Evolutionary conservation across 2,329 filamentous ascomycete species (phyloP).

Genomic region (Aspergillus puulaauensis): DNA sequence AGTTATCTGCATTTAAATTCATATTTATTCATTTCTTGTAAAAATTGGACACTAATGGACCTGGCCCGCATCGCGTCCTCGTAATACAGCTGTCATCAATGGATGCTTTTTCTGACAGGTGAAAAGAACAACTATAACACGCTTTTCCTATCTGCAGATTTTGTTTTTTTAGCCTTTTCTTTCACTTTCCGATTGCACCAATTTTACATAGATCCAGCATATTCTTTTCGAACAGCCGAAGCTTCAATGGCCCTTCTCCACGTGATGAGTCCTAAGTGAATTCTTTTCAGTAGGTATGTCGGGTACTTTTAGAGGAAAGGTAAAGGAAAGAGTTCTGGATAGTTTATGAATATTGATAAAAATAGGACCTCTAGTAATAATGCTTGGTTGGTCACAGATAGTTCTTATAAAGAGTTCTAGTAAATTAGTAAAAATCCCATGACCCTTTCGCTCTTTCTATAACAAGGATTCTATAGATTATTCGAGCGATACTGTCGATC

Average conservation of each 20-base stretch:
- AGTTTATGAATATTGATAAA: too few relatives aligned
- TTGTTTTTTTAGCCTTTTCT: background rate
- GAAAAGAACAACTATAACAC: slow-evolving; percentile 2
- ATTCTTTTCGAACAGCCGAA: background rate
- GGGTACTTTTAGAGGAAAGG: too few relatives aligned
- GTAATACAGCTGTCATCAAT: background rate
- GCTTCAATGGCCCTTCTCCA: background rate
- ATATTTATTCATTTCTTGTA: slow-evolving; percentile 19
- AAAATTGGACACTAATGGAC: slow-evolving; percentile 9
- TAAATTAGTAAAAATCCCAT: too few relatives aligned
- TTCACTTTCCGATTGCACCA: background rate
- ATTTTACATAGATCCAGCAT: slow-evolving; percentile 2
- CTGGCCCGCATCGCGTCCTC: background rate
- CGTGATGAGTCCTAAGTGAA: background rate
- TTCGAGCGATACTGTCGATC: background rate
- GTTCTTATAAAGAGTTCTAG: too few relatives aligned
- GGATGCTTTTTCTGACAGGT: slow-evolving; percentile 1
- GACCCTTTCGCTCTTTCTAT: too few relatives aligned
- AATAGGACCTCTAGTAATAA: too few relatives aligned
- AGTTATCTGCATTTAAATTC: slow-evolving; percentile 12
- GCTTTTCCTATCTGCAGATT: background rate
- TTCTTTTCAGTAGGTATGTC: background rate
- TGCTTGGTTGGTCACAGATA: too few relatives aligned
- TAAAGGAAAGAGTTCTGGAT: too few relatives aligned
- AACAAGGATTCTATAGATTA: too few relatives aligned